Evolutionary conservation across 225 moss, liverwort and hornwort genomes (phyloP).

Genomic region (Neckera pumila): DNA sequence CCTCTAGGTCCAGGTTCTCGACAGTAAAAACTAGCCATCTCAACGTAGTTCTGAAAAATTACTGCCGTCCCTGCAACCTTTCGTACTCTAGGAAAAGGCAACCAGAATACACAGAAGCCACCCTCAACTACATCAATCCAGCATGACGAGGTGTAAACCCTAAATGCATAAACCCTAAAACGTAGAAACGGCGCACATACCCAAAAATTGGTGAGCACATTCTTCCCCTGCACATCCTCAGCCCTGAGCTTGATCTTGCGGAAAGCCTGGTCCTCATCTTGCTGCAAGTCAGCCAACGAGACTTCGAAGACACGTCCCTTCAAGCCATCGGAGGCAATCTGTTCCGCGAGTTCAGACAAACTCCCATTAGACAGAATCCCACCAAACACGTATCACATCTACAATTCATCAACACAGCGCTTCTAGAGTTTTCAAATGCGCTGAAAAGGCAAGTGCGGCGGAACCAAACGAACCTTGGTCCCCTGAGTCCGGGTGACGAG

Average conservation of each 20-base stretch:
- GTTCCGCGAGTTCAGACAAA: background rate
- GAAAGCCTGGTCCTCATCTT: constrained; percentile 82
- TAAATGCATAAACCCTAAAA: background rate
- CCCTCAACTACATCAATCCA: background rate
- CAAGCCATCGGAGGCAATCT: constrained; percentile 88
- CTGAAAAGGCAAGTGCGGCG: background rate
- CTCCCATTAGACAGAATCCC: background rate
- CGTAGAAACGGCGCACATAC: background rate
- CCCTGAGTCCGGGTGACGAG: constrained; percentile 50
- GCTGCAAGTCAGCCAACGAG: constrained; percentile 72
- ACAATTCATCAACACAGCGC: background rate
- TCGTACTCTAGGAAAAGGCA: background rate
- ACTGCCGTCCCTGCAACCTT: background rate
- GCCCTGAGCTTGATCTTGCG: constrained; percentile 86
- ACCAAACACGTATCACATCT: background rate
- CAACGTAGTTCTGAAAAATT: too few relatives aligned
- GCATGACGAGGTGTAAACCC: background rate
- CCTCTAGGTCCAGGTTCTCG: background rate
- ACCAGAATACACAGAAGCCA: background rate
- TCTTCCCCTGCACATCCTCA: constrained; percentile 79
- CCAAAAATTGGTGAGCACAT: constrained; percentile 87
- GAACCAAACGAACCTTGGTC: constrained; percentile 19
- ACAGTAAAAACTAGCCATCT: background rate
- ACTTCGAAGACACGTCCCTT: constrained; percentile 87
- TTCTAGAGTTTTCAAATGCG: background rate